These are phyloP conservation scores for Phaeosphaeria sp. DNA, from an alignment of 2,329 filamentous ascomycete species.

Conservation along the genomic window DNA sequence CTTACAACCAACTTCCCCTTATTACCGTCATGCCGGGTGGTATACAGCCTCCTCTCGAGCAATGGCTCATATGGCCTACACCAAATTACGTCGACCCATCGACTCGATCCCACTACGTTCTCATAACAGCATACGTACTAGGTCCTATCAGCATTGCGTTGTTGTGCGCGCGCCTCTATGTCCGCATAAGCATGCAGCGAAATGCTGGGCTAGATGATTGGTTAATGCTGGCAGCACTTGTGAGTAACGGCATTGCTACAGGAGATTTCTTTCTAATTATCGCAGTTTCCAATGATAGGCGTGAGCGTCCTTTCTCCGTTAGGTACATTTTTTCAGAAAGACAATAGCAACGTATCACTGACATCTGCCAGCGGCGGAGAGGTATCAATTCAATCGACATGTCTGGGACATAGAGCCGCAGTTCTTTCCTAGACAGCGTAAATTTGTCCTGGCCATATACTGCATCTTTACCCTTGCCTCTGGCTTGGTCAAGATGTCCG, in stretches of 20 bases:
- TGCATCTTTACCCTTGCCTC: slow-evolving; percentile 16
- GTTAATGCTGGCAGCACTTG: slow-evolving; percentile 21
- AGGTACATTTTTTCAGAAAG: not conserved
- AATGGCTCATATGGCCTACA: slow-evolving; percentile 16
- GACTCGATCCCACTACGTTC: slow-evolving; percentile 9
- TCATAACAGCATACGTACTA: slow-evolving; percentile 13
- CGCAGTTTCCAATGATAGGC: not conserved
- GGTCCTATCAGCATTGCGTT: slow-evolving; percentile 13
- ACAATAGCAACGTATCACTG: not conserved
- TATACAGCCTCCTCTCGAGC: slow-evolving; percentile 17
- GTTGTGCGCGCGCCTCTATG: slow-evolving; percentile 18
- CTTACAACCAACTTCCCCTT: not conserved
- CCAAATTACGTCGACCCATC: slow-evolving; percentile 19
- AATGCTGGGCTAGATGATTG: slow-evolving; percentile 22
- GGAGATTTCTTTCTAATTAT: not conserved
- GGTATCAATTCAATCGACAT: slow-evolving; percentile 15
- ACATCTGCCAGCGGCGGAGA: not conserved
- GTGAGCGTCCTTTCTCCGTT: not conserved
- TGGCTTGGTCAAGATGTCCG: slow-evolving; percentile 31
- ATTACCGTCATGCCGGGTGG: slow-evolving; percentile 8
- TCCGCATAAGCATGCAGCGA: slow-evolving; percentile 16
- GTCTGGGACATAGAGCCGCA: slow-evolving; percentile 20
- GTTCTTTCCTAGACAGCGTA: slow-evolving; percentile 11
- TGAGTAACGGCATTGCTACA: not conserved
- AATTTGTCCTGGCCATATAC: slow-evolving; percentile 22